A percentile compares a stretch with the other conserved stretches of the same genome.
Evolutionary conservation across 202 grass and related monocot species (phyloP).

Genomic region (Zizania palustris): DNA sequence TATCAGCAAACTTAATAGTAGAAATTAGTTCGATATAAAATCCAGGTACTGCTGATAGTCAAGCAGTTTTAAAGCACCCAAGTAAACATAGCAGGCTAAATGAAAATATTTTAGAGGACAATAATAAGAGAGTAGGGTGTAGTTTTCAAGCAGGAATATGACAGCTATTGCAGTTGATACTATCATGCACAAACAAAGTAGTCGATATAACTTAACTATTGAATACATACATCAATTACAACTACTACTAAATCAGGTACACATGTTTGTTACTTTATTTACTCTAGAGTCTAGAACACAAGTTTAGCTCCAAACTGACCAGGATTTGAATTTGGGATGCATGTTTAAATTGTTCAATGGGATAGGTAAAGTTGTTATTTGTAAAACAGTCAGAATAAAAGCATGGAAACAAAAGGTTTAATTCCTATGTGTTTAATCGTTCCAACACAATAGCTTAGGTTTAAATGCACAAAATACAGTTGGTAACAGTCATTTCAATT

Average conservation of each 20-base stretch:
- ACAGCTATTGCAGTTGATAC: background rate
- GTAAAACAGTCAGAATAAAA: background rate
- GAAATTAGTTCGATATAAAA: conserved; percentile 24
- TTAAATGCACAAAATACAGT: conserved; percentile 10
- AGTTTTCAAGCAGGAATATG: background rate
- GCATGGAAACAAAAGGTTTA: background rate
- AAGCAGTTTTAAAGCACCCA: conserved; percentile 10
- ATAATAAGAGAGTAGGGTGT: background rate
- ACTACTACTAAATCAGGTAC: background rate
- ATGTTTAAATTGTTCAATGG: background rate
- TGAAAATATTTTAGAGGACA: background rate
- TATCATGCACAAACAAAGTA: conserved; percentile 22
- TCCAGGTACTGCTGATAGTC: background rate
- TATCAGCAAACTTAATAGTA: conserved; percentile 9
- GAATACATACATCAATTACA: conserved; percentile 10
- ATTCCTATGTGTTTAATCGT: background rate
- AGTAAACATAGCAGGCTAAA: conserved; percentile 6
- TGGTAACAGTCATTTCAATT: background rate
- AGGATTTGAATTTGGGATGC: background rate
- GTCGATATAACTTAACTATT: background rate
- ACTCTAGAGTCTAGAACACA: background rate
- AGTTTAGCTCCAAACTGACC: background rate
- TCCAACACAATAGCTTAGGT: background rate
- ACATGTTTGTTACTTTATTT: background rate
- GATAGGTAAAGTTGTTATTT: background rate